Percentiles rank a stretch among this genome's conserved stretches.
Conservation (phyloP, 331 rosid species). For the Spiraea crenata region DNA sequence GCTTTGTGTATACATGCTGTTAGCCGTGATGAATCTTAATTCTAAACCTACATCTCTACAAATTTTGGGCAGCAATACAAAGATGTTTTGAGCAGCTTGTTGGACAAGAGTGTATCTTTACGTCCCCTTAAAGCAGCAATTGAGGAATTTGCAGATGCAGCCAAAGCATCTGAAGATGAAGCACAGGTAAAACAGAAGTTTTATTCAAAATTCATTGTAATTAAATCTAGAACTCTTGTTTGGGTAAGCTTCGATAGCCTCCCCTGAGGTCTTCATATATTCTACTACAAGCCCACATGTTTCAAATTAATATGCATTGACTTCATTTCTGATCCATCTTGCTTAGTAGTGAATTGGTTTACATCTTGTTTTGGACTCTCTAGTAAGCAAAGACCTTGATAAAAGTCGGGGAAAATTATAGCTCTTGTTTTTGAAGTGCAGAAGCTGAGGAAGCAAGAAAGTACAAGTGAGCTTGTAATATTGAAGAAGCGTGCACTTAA, state of each 20-base stretch:
- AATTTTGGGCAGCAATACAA: constrained; percentile 46
- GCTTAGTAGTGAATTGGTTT: background rate
- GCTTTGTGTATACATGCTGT: background rate
- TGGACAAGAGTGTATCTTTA: constrained; percentile 48
- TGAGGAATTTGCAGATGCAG: constrained; percentile 63
- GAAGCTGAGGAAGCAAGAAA: constrained; percentile 50
- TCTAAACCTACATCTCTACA: constrained; percentile 16
- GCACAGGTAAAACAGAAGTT: constrained; percentile 37
- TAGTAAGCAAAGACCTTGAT: background rate
- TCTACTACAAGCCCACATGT: too few relatives aligned
- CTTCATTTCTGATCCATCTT: background rate
- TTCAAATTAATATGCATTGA: too few relatives aligned
- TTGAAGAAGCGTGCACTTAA: constrained; percentile 69
- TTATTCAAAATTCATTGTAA: background rate
- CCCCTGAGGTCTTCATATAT: too few relatives aligned
- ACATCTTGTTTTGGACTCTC: background rate
- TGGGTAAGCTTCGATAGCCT: background rate
- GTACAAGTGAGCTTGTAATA: constrained; percentile 25
- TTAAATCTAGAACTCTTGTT: constrained; percentile 9
- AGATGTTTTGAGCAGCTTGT: constrained; percentile 44
- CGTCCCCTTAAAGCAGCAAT: constrained; percentile 54
- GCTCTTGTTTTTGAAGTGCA: constrained; percentile 26
- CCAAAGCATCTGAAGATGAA: constrained; percentile 60
- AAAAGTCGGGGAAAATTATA: background rate
- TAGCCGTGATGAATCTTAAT: background rate